Conservation (phyloP, 2,329 filamentous ascomycete species). For the Xylaria sp. region DNA sequence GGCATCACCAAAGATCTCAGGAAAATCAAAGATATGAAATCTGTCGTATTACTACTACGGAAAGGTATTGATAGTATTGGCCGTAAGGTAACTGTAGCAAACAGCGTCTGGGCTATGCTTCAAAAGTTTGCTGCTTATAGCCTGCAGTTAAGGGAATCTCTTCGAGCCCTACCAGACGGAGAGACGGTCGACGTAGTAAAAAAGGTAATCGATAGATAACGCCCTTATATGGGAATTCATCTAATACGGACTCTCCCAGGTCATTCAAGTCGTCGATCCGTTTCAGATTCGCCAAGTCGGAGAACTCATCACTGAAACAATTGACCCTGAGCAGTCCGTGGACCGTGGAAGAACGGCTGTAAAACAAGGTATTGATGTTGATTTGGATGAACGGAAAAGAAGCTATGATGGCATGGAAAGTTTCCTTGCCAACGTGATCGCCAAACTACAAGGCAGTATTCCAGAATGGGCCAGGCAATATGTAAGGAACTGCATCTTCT, state of each 20-base stretch:
- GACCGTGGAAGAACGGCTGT: conserved; percentile 78
- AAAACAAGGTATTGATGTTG: conserved; percentile 73
- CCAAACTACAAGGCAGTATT: conserved; percentile 69
- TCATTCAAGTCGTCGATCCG: conserved; percentile 63
- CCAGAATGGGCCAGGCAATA: conserved; percentile 66
- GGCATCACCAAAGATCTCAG: conserved; percentile 70
- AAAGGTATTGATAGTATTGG: conserved; percentile 75
- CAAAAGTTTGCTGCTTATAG: conserved; percentile 75
- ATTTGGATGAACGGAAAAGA: conserved; percentile 81
- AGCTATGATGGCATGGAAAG: conserved; percentile 80
- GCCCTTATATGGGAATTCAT: neutral
- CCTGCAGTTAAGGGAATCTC: conserved; percentile 73
- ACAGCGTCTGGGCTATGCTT: conserved; percentile 78
- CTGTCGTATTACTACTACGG: conserved; percentile 73
- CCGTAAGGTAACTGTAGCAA: conserved; percentile 64
- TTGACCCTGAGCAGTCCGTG: conserved; percentile 83
- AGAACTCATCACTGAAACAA: conserved; percentile 74
- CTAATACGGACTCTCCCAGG: conserved; percentile 31
- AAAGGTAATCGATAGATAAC: conserved; percentile 56
- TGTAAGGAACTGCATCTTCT: conserved; percentile 82
- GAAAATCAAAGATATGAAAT: conserved; percentile 79
- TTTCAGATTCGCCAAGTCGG: conserved; percentile 70
- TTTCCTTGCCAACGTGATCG: conserved; percentile 75
- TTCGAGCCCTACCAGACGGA: conserved; percentile 66
- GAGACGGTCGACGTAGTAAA: conserved; percentile 62